phyloP scores from a whole-genome alignment of 2,329 filamentous ascomycete genomes.

The Beauveria scarabaeidicola region DNA sequence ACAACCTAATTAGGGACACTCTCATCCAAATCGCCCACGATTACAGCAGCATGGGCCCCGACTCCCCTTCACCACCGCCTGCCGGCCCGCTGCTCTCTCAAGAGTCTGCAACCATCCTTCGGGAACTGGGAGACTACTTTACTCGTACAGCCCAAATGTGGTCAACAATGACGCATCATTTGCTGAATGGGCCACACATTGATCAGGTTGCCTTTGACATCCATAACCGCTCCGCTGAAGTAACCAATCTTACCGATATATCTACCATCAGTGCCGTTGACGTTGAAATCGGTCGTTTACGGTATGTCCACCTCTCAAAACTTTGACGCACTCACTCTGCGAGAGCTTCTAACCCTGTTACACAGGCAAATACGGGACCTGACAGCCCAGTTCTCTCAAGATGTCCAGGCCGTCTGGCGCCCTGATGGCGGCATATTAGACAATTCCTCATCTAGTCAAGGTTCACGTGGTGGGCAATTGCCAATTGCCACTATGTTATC shows the following conservation, averaged over 20 bases:
- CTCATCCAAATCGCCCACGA: slow-evolving; percentile 1
- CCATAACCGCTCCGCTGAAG: slow-evolving; percentile 20
- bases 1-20: slow-evolving; percentile 2
- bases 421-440: slow-evolving; percentile 10
- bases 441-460: neutral
- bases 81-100: slow-evolving; percentile 5
- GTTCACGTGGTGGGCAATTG: neutral
- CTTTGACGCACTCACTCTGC: neutral
- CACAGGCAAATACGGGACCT: slow-evolving; percentile 27
- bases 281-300: slow-evolving; percentile 24
- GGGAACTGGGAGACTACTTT: slow-evolving; percentile 29
- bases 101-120: slow-evolving; percentile 22
- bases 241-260: slow-evolving; percentile 22
- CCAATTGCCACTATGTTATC: neutral
- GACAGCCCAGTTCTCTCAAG: slow-evolving; percentile 25
- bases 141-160: slow-evolving; percentile 25
- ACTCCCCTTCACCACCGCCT: slow-evolving; percentile 11
- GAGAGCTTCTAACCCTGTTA: neutral
- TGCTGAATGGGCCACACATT: slow-evolving; percentile 26
- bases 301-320: slow-evolving; percentile 19
- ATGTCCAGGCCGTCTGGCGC: slow-evolving; percentile 26
- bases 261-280: slow-evolving; percentile 23
- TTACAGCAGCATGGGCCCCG: slow-evolving; percentile 1
- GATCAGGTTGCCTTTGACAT: slow-evolving; percentile 19
- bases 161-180: slow-evolving; percentile 25